A percentile compares a stretch with the other conserved stretches of the same genome.
Evolutionary conservation across 2,329 filamentous ascomycete genomes (phyloP).

Genomic region (Byssothecium circinans): DNA sequence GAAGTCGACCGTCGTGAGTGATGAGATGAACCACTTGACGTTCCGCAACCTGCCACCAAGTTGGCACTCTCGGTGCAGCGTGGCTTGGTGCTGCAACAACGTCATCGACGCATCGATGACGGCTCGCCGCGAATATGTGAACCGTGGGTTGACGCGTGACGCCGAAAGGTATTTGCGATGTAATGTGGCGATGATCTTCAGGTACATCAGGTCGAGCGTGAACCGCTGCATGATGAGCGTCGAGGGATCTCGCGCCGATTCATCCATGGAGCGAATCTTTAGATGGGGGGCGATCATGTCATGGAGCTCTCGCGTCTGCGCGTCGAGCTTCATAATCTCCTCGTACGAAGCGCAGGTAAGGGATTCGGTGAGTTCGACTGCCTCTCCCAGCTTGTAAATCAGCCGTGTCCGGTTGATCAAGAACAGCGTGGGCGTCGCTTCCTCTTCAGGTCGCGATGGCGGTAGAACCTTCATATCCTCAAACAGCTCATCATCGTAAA

Average conservation of each 20-base stretch:
- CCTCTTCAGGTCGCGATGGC: conserved; percentile 65
- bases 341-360: conserved; percentile 64
- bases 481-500: conserved; percentile 79
- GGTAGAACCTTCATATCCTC: conserved; percentile 69
- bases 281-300: conserved; percentile 78
- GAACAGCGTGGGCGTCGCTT: conserved; percentile 76
- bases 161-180: conserved; percentile 85
- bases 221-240: conserved; percentile 77
- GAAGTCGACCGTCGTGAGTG: conserved; percentile 82
- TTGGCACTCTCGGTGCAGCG: conserved; percentile 73
- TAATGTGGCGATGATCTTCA: conserved; percentile 85
- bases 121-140: conserved; percentile 78
- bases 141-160: conserved; percentile 73
- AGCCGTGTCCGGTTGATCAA: conserved; percentile 75
- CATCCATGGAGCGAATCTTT: conserved; percentile 72
- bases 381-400: conserved; percentile 68
- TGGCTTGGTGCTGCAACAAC: conserved; percentile 75
- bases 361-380: conserved; percentile 67
- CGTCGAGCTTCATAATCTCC: conserved; percentile 62
- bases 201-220: conserved; percentile 79
- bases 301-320: conserved; percentile 58
- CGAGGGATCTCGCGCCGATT: conserved; percentile 69
- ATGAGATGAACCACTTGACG: conserved; percentile 77
- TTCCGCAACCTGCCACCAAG: conserved; percentile 70
- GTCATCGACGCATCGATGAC: conserved; percentile 87